Conservation (phyloP, 805 yeast genomes). For the Priceomyces fermenticarens region DNA sequence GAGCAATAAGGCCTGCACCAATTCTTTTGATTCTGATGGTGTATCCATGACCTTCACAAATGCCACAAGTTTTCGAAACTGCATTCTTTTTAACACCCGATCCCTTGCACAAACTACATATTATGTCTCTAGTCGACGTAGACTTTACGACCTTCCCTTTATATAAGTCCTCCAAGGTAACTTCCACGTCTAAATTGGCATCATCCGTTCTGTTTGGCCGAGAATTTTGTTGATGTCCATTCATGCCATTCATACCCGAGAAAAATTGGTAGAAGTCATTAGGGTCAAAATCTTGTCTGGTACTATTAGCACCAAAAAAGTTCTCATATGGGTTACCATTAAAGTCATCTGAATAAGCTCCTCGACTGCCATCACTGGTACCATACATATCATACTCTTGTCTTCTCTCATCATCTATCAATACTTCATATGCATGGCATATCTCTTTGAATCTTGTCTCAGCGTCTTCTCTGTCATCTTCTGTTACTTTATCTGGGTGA, state of each 20-base stretch:
- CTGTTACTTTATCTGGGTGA: conserved; percentile 88
- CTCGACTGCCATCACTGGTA: conserved; percentile 25
- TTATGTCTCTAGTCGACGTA: conserved; percentile 64
- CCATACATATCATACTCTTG: conserved; percentile 60
- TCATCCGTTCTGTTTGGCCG: conserved; percentile 51
- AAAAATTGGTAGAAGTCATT: conserved; percentile 77
- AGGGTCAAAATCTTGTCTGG: conserved; percentile 50
- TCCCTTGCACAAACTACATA: conserved; percentile 76
- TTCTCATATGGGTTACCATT: conserved; percentile 39
- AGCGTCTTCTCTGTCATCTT: conserved; percentile 62
- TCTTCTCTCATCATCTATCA: conserved; percentile 66
- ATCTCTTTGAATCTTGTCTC: conserved; percentile 82
- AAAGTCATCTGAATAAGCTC: conserved; percentile 15
- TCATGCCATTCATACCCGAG: conserved; percentile 36
- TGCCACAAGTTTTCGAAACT: conserved; percentile 50
- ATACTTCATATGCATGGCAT: conserved; percentile 78
- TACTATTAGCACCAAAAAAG: conserved; percentile 25
- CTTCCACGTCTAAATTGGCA: conserved; percentile 61
- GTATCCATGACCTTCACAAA: conserved; percentile 73
- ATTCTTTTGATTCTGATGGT: conserved; percentile 58
- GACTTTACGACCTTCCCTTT: conserved; percentile 79
- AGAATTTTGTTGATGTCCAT: conserved; percentile 11
- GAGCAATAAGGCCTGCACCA: conserved; percentile 74
- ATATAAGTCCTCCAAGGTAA: conserved; percentile 71
- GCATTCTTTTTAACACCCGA: conserved; percentile 68